phyloP scores from a whole-genome alignment of 306 rosid species.

The Vigna hirtella region DNA sequence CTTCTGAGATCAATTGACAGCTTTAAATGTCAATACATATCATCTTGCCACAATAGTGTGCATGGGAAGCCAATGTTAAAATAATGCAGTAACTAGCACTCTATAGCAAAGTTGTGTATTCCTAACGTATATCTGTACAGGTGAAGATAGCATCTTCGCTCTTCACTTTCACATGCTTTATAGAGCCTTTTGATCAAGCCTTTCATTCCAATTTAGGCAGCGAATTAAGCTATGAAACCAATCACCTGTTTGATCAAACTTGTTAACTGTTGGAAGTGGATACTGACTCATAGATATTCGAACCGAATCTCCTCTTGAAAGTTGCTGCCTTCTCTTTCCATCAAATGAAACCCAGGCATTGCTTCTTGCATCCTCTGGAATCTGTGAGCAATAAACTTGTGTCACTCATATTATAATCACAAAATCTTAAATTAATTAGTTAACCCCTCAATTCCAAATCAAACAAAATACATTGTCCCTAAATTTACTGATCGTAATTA shows the following conservation, averaged over 20 bases:
- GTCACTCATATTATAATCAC: conserved; percentile 29
- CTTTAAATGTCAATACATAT: conserved; percentile 42
- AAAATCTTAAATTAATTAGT: conserved; percentile 20
- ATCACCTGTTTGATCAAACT: conserved; percentile 97
- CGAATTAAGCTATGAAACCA: conserved; percentile 99
- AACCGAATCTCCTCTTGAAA: conserved; percentile 94
- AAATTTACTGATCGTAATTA: conserved; percentile 6
- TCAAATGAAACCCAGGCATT: conserved; percentile 99
- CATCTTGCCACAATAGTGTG: conserved; percentile 14
- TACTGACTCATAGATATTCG: conserved; percentile 88
- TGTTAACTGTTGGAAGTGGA: conserved; percentile 98
- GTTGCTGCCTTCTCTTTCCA: conserved; percentile 99
- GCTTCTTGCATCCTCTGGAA: conserved; percentile 94
- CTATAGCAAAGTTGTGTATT: conserved; percentile 40
- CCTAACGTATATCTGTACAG: conserved; percentile 52
- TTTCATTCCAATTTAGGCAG: conserved; percentile 98
- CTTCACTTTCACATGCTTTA: conserved; percentile 47
- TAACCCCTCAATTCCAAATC: conserved; percentile 31
- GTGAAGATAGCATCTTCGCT: conserved; percentile 36
- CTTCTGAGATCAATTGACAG: conserved; percentile 42
- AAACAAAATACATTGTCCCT: conserved; percentile 23
- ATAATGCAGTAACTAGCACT: conserved; percentile 39
- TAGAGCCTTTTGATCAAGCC: conserved; percentile 96
- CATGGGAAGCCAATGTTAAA: conserved; percentile 43
- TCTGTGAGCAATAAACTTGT: conserved; percentile 58